These are phyloP conservation scores for Plasmopara muralis DNA, from an alignment of 352 stramenopile species.

Conservation along the genomic window DNA sequence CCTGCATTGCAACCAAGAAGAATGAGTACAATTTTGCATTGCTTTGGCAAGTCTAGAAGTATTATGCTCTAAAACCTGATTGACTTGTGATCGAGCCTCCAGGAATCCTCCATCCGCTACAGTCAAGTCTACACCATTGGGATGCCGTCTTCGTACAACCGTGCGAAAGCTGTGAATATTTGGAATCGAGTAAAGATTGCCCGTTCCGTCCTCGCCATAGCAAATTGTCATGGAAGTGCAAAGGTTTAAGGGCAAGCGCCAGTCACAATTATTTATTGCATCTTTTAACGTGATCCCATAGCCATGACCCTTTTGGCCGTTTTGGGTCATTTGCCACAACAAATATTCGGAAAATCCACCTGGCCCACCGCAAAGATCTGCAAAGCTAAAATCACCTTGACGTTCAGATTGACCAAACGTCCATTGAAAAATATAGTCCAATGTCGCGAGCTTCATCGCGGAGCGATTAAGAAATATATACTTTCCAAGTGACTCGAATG, in stretches of 20 bases:
- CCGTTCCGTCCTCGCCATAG: constrained; percentile 64
- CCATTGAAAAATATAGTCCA: constrained; percentile 60
- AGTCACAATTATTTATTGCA: constrained; percentile 43
- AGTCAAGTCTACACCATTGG: constrained; percentile 42
- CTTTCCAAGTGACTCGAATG: constrained; percentile 50
- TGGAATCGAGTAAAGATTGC: constrained; percentile 47
- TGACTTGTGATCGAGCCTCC: constrained; percentile 47
- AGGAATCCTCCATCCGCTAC: constrained; percentile 71
- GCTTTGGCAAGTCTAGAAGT: no score
- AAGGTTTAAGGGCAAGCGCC: constrained; percentile 20
- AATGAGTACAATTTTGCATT: no score
- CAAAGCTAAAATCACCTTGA: constrained; percentile 42
- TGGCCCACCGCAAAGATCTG: constrained; percentile 68
- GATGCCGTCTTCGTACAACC: constrained; percentile 22
- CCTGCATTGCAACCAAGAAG: constrained; percentile 17
- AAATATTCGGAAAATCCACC: constrained; percentile 81
- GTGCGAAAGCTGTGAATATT: constrained; percentile 58
- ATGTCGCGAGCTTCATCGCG: constrained; percentile 74
- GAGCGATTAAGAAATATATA: constrained; percentile 71
- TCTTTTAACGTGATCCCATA: constrained; percentile 62
- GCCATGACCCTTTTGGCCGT: constrained; percentile 17
- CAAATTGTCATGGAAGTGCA: constrained; percentile 36
- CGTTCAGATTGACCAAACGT: constrained; percentile 12
- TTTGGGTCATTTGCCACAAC: constrained; percentile 31
- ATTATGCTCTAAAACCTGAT: constrained; percentile 36